Base-by-base conservation (phyloP, 1,284 basidiomycete genomes). In the Ustilago sp. region DNA sequence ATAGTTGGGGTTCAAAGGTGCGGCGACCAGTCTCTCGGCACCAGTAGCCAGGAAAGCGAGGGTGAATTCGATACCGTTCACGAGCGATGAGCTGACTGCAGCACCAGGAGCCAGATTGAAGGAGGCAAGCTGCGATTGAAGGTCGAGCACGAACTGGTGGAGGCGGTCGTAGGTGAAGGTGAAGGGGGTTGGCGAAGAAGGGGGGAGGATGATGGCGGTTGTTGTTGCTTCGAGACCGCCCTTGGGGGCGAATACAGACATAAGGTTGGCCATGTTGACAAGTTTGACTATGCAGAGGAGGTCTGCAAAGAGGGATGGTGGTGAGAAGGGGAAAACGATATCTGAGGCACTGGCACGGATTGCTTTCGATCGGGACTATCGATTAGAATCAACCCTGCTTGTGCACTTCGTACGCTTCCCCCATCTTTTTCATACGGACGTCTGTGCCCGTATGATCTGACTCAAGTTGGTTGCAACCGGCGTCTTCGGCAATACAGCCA, bases 1-100 rank as follows among this genome's bases (percentile, higher is more conserved):
- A 75, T 88, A 88, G 52, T 83, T 85, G 3, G 87, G 87, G 80
- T 88, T 88, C 38, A 88, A 73, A 1, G 87, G 87, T n/a, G 87
- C 87, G 28, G 87, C 85, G 32, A 88, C 80, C 52, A 85, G 78
- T 54, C 87, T 84, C 66, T 72, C 57, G 1, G 66, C 80, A 12
- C 86, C 86, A 1, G 83, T 83, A 4, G 85, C 86, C 9, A 88
- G 63, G 68, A 88, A 88, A n/a, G 83, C 81, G 5, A 83, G 79
- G 4, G 85, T 86, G 57, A 87, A 87, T 65, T 87, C 87, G 48
- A 86, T 73, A 15, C 83, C 81, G 59, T 88, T 88, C 58, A 83
- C 79, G 50, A 88, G 77, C 60, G 83, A 85, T 52, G 81, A 79
- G 47, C 80, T 83, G 41, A 88, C 82, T 1, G 70, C 57, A 12